Percentiles rank a stretch among this genome's conserved stretches.
Evolutionary conservation across 78 protist genomes (phyloP).

Genomic region (Dictyostelium brefeldianum): DNA sequence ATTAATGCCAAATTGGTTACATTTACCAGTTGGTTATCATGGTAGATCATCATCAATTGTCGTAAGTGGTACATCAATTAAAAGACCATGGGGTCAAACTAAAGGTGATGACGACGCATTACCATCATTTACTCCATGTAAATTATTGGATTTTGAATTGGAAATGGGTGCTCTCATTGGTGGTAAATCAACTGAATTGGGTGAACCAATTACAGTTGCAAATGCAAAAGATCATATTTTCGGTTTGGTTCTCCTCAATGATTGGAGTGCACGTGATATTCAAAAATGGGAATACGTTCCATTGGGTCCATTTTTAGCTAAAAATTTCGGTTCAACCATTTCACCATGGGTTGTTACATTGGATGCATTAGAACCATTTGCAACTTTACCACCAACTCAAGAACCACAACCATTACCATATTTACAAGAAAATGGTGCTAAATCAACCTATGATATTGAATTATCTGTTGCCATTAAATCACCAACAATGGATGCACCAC

Average conservation of each 20-base stretch:
- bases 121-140: constrained; percentile 82
- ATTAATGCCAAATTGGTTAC: constrained; percentile 92
- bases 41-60: constrained; percentile 95
- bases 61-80: constrained; percentile 88
- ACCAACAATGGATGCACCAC: constrained; percentile 13
- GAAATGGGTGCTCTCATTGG: constrained; percentile 95
- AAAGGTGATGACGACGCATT: constrained; percentile 64
- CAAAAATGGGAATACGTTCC: constrained; percentile 97
- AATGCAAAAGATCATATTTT: constrained; percentile 95
- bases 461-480: constrained; percentile 59
- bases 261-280: constrained; percentile 97
- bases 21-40: constrained; percentile 97
- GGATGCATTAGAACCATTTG: constrained; percentile 96
- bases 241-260: constrained; percentile 95
- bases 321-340: constrained; percentile 95
- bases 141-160: constrained; percentile 93
- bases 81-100: constrained; percentile 95
- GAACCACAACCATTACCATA: constrained; percentile 90
- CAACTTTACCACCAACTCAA: constrained; percentile 64
- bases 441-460: constrained; percentile 80
- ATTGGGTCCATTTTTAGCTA: constrained; percentile 97
- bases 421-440: constrained; percentile 78
- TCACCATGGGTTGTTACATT: constrained; percentile 98
- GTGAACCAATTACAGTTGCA: constrained; percentile 85
- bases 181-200: constrained; percentile 86